These are phyloP conservation scores for Colletotrichum zoysiae DNA, from an alignment of 2,329 filamentous ascomycete genomes.

Conservation along the genomic window DNA sequence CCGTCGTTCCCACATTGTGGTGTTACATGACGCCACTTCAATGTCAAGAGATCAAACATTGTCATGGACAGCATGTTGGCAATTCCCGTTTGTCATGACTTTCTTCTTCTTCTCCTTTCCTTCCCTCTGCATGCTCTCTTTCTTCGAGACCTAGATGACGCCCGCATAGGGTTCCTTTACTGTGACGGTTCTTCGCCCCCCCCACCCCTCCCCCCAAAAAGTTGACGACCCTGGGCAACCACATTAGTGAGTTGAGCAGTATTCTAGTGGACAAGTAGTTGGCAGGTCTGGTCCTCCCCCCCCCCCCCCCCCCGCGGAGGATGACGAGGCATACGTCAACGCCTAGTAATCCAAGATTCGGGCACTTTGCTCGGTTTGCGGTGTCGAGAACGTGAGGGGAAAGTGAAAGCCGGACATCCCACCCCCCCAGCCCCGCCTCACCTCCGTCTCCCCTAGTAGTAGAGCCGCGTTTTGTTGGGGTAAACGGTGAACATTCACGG, in stretches of 20 bases:
- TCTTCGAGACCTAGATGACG: not conserved
- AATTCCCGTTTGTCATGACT: conserved; percentile 3
- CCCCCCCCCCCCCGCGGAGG: not conserved
- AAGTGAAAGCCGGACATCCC: not conserved
- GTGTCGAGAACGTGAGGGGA: conserved; percentile 3
- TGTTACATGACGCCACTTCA: conserved; percentile 38
- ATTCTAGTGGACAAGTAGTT: not conserved
- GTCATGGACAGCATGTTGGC: not conserved
- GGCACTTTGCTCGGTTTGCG: not conserved
- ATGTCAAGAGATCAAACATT: not conserved
- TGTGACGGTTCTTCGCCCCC: not conserved
- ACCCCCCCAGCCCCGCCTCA: too few species aligned
- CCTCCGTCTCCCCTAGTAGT: too few species aligned
- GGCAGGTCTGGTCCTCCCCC: not conserved
- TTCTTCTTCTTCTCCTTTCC: not conserved
- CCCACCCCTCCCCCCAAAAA: too few species aligned
- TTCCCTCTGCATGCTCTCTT: not conserved
- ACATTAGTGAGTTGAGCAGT: not conserved
- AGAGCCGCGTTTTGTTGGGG: not conserved
- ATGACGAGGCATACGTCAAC: conserved; percentile 30
- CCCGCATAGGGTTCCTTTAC: not conserved
- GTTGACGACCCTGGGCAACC: not conserved
- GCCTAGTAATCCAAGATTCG: not conserved
- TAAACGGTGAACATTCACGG: not conserved
- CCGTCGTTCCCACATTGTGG: not conserved